These are phyloP conservation scores for Agrocybe praecox DNA, from an alignment of 768 basidiomycete genomes.

Conservation along the genomic window DNA sequence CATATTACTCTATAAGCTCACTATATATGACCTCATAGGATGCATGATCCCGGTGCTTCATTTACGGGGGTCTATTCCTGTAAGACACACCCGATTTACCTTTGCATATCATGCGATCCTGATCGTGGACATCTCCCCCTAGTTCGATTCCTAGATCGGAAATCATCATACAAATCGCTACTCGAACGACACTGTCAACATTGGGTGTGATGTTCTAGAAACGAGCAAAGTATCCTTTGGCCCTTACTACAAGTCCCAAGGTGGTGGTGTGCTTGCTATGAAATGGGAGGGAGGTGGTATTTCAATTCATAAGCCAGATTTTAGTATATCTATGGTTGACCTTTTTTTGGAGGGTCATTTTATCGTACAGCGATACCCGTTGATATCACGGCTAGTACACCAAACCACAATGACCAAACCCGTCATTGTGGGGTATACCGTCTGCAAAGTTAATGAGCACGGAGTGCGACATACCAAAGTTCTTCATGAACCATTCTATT, in stretches of 20 bases:
- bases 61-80: conserved; percentile 26
- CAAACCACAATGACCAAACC: too few relatives aligned
- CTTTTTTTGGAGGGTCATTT: conserved; percentile 64
- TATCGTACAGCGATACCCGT: conserved; percentile 76
- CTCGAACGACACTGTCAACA: conserved; percentile 52
- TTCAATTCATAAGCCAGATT: conserved; percentile 62
- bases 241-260: conserved; percentile 74
- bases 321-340: conserved; percentile 1
- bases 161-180: conserved; percentile 59
- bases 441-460: conserved; percentile 59
- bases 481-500: conserved; percentile 72
- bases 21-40: conserved; percentile 9
- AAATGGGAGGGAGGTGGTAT: conserved; percentile 85
- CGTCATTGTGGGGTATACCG: conserved; percentile 70
- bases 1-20: too few relatives aligned
- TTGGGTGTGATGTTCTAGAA: conserved; percentile 79
- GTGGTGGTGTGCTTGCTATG: conserved; percentile 88
- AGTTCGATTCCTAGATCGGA: conserved; percentile 10
- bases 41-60: conserved; percentile 23
- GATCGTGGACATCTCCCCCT: background rate
- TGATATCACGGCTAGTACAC: conserved; percentile 63
- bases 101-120: background rate
- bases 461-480: conserved; percentile 59
- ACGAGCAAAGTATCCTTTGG: conserved; percentile 88
- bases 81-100: conserved; percentile 5